Conservation (phyloP, 768 basidiomycete genomes). For the Lentinula lateritia region DNA sequence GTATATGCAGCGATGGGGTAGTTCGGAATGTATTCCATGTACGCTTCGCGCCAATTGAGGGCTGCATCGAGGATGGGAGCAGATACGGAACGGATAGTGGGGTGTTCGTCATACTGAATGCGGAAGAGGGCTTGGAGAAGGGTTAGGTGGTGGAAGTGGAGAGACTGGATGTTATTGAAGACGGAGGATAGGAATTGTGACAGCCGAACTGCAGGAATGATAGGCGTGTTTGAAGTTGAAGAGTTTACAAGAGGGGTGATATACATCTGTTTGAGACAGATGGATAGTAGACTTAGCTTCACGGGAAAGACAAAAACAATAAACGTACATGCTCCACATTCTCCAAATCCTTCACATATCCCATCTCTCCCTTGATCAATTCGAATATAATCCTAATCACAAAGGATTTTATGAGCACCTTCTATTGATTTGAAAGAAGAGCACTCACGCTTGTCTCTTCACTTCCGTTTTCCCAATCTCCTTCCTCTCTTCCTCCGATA, state of each 20-base stretch:
- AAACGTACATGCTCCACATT: constrained; percentile 67
- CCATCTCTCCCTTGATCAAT: constrained; percentile 93
- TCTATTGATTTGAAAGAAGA: not conserved
- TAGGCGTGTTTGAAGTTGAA: constrained; percentile 75
- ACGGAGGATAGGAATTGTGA: constrained; percentile 80
- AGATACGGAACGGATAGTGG: constrained; percentile 71
- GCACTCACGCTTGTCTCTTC: constrained; percentile 78
- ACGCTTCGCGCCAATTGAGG: constrained; percentile 87
- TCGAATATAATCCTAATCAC: constrained; percentile 79
- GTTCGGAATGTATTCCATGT: constrained; percentile 88
- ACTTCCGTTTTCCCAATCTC: constrained; percentile 65
- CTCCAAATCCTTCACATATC: constrained; percentile 88
- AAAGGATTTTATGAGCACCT: not conserved
- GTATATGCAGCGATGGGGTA: constrained; percentile 87
- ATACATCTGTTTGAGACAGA: constrained; percentile 57
- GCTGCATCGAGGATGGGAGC: constrained; percentile 74
- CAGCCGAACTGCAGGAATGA: constrained; percentile 66
- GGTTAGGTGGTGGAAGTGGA: constrained; percentile 68
- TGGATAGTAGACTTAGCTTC: constrained; percentile 1
- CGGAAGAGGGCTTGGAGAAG: constrained; percentile 79
- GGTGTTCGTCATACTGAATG: constrained; percentile 86
- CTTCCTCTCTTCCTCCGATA: constrained; percentile 59
- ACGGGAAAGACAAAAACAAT: not conserved
- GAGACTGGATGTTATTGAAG: constrained; percentile 81
- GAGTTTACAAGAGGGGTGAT: constrained; percentile 66